Conservation (phyloP, 1,139 yeast species). For the Maudiozyma humilis region DNA sequence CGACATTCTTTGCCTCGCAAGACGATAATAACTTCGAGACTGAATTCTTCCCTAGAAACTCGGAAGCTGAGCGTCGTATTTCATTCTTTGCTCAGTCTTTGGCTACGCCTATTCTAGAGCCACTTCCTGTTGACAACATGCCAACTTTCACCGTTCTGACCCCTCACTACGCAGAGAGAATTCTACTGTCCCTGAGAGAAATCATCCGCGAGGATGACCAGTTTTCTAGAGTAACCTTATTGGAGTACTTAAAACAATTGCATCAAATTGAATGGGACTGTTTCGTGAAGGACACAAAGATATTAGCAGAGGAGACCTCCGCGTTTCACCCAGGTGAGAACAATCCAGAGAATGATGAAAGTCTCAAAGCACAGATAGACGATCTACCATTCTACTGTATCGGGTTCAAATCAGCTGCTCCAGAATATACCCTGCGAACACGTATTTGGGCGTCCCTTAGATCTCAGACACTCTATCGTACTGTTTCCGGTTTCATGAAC, state of each 20-base stretch:
- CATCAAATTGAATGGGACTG: constrained; percentile 99
- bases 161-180: constrained; percentile 97
- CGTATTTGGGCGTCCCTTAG: constrained; percentile 99
- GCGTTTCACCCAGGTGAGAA: constrained; percentile 73
- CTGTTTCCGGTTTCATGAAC: constrained; percentile 98
- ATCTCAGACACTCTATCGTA: constrained; percentile 95
- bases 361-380: constrained; percentile 79
- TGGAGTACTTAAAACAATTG: constrained; percentile 93
- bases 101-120: constrained; percentile 97
- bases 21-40: constrained; percentile 93
- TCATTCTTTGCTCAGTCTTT: constrained; percentile 97
- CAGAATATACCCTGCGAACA: constrained; percentile 95
- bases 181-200: constrained; percentile 86
- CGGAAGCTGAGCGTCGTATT: constrained; percentile 98
- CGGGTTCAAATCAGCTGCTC: constrained; percentile 99
- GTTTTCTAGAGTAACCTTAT: constrained; percentile 89
- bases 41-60: constrained; percentile 90
- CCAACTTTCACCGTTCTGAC: constrained; percentile 96
- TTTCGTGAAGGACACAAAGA: constrained; percentile 96
- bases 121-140: constrained; percentile 97
- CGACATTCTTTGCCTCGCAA: constrained; percentile 95
- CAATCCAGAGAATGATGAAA: constrained; percentile 53
- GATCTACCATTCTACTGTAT: constrained; percentile 97
- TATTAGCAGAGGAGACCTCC: constrained; percentile 94
- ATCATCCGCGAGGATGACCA: constrained; percentile 98